Percentiles rank a stretch among this genome's conserved stretches.
These are phyloP conservation scores for Ganoderma resinaceum DNA, from an alignment of 1,284 basidiomycete species.

Conservation along the genomic window DNA sequence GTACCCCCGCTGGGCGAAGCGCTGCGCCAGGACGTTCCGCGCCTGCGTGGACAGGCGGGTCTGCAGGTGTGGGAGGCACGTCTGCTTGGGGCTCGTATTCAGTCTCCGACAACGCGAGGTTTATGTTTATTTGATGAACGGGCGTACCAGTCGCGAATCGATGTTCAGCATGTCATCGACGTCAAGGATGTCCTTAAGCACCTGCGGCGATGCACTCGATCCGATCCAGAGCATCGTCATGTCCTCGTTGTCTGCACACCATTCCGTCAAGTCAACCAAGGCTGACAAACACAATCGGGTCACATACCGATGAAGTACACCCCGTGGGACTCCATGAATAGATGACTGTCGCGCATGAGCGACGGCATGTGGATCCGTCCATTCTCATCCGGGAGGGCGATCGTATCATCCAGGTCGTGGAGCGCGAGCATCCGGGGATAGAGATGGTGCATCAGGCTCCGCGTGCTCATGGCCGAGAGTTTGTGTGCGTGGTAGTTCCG, in stretches of 20 bases:
- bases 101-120: background rate
- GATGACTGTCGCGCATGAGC: conserved; percentile 86
- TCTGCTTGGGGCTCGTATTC: conserved; percentile 47
- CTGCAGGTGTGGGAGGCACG: conserved; percentile 75
- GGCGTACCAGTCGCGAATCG: conserved; percentile 75
- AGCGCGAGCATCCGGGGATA: conserved; percentile 93
- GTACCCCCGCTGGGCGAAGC: conserved; percentile 68
- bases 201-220: conserved; percentile 78
- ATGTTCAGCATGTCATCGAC: conserved; percentile 81
- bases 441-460: conserved; percentile 78
- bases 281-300: background rate
- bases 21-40: conserved; percentile 81
- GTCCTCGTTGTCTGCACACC: conserved; percentile 86
- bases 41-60: conserved; percentile 87
- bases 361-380: conserved; percentile 77
- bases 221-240: conserved; percentile 93
- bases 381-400: conserved; percentile 72
- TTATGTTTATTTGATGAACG: background rate
- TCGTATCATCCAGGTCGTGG: conserved; percentile 81
- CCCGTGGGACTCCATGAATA: conserved; percentile 91
- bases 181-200: conserved; percentile 88
- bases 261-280: background rate
- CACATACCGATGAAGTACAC: conserved; percentile 87
- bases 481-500: conserved; percentile 88
- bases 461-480: conserved; percentile 75